These are phyloP conservation scores for Suillus variegatus DNA, from an alignment of 768 basidiomycete genomes.

Conservation along the genomic window DNA sequence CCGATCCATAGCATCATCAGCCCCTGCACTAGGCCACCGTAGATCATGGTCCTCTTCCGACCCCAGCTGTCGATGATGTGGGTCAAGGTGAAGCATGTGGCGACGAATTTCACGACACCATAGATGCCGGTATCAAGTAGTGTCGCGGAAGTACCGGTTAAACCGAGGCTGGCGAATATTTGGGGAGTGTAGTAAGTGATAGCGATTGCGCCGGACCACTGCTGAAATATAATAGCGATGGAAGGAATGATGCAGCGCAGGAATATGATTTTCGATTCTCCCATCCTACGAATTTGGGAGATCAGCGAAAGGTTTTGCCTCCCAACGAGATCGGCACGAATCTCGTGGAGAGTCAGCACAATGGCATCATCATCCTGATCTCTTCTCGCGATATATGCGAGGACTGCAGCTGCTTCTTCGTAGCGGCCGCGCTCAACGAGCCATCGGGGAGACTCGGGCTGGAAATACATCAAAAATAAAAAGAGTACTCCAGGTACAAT, in stretches of 20 bases:
- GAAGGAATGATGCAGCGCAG: conserved; percentile 34
- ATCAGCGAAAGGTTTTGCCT: conserved; percentile 26
- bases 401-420: conserved; percentile 35
- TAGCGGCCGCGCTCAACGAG: conserved; percentile 36
- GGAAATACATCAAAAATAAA: conserved; percentile 35
- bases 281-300: conserved; percentile 36
- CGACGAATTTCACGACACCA: conserved; percentile 40
- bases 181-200: conserved; percentile 43
- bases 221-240: conserved; percentile 37
- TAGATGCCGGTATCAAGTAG: conserved; percentile 44
- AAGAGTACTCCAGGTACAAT: conserved; percentile 42
- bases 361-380: conserved; percentile 29
- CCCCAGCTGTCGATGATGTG: conserved; percentile 42
- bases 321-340: conserved; percentile 36
- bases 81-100: conserved; percentile 32
- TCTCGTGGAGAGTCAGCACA: conserved; percentile 34
- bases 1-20: conserved; percentile 40
- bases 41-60: conserved; percentile 37
- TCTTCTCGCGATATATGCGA: conserved; percentile 29
- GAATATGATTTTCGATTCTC: conserved; percentile 29
- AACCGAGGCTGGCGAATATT: conserved; percentile 37
- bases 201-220: conserved; percentile 44
- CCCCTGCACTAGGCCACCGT: conserved; percentile 37
- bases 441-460: conserved; percentile 46
- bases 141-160: conserved; percentile 31